Base-by-base conservation (phyloP, 257 asterid species). In the Ilex aquifolium region DNA sequence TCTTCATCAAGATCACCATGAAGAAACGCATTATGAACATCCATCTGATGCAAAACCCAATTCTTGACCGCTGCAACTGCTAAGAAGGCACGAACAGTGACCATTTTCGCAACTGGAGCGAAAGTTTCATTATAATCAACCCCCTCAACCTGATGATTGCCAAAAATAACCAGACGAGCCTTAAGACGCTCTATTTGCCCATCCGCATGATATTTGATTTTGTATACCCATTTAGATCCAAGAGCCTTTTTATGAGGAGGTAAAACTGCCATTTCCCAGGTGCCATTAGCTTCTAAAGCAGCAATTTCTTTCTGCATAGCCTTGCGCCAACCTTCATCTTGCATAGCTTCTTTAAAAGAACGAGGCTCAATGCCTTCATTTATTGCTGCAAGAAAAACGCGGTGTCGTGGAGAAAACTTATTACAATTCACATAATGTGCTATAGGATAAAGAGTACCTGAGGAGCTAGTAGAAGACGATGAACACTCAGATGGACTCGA, bases 371-470 rank as follows among this genome's bases (percentile, higher is more conserved):
- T 39, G 13, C 13, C 13, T 30, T 32, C 13, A 2, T 9, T 52
- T 2, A 53, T 10, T 11, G 32, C 60, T 56, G 21, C 32, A 44
- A 57, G 39, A 48, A 57, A 65, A 42, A n/a, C n/a, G 5, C 44
- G 31, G 32, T 57, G 57, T 55, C 31, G 60, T 21, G 21, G 3
- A 66, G 59, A 66, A 32, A 58, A 66, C 2, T 58, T 48, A 2
- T 58, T 21, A 57, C 42, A 58, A 31, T 32, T 46, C 48, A 58
- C 58, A 50, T 50, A 66, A 17, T 50, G 14, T 13, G 64, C 17
- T 50, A 57, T 30, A 13, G 56, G 52, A 31, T 58, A 59, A 3
- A 52, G 65, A 11, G 44, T 60, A 51, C 70, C 61, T 60, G 66
- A 62, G 64, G 63, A 7, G 10, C 29, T 14, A 4, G 1, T 16